phyloP scores from a whole-genome alignment of 306 rosid genomes.

The apple (Malus domestica) region DNA sequence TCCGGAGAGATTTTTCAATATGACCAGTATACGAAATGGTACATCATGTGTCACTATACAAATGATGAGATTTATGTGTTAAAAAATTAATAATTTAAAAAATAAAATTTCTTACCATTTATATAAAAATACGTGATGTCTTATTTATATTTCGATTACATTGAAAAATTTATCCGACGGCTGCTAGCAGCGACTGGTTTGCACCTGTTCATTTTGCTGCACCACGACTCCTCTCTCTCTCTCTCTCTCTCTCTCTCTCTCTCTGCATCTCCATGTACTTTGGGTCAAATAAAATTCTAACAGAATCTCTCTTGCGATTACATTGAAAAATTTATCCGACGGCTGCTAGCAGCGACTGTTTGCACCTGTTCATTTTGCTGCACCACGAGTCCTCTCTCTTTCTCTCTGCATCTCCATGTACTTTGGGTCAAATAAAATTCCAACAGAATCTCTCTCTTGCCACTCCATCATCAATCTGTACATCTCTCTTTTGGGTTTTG shows the following conservation, averaged over 20 bases:
- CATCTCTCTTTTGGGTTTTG: not conserved
- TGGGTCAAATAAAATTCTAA: not conserved
- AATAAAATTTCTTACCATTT: too few relatives aligned
- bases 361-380: not conserved
- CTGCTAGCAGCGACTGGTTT: too few relatives aligned
- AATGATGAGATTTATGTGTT: rapidly evolving
- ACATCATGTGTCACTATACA: too few relatives aligned
- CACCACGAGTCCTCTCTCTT: not conserved
- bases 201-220: too few relatives aligned
- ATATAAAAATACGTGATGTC: too few relatives aligned
- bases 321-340: too few relatives aligned
- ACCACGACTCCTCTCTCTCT: not conserved
- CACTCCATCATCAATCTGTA: not conserved
- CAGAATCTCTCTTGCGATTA: not conserved
- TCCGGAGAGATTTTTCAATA: too few relatives aligned
- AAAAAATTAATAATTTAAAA: too few relatives aligned
- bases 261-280: not conserved
- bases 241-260: not conserved
- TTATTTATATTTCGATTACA: too few relatives aligned
- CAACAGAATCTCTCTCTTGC: not conserved
- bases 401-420: not conserved
- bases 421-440: not conserved
- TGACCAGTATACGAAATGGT: rapidly evolving
- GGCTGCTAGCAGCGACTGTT: not conserved
- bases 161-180: too few relatives aligned